These are phyloP conservation scores for Pulveroboletus sp. DNA, from an alignment of 768 basidiomycete genomes.

Conservation along the genomic window DNA sequence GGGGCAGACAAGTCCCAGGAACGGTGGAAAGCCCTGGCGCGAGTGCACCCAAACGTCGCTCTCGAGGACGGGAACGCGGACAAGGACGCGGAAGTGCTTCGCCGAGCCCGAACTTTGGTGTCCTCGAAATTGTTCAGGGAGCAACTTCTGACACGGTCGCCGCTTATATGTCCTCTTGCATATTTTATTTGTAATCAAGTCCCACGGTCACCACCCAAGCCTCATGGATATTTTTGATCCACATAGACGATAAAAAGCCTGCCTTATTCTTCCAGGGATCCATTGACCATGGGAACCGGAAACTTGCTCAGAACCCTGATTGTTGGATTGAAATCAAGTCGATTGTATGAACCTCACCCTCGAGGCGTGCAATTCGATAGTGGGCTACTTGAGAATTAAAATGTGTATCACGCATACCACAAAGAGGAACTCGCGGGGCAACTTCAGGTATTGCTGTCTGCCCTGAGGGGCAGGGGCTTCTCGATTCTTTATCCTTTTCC, in stretches of 20 bases:
- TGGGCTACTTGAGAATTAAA: conserved; percentile 38
- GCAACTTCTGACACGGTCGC: not conserved
- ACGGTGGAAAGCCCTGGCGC: conserved; percentile 32
- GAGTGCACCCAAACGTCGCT: conserved; percentile 40
- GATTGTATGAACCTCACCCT: conserved; percentile 23
- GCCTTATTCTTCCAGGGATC: conserved; percentile 24
- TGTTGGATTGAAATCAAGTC: conserved; percentile 34
- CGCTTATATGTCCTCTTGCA: conserved; percentile 22
- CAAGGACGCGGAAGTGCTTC: conserved; percentile 79
- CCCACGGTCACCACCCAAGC: conserved; percentile 27
- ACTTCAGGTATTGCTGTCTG: conserved; percentile 28
- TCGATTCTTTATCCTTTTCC: not conserved
- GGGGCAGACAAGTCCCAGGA: conserved; percentile 31
- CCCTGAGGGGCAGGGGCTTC: not conserved
- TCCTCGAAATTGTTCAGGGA: conserved; percentile 72
- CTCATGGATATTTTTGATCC: no score
- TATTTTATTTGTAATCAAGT: conserved; percentile 39
- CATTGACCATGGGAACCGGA: conserved; percentile 19
- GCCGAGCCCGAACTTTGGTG: conserved; percentile 91
- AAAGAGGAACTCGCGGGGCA: conserved; percentile 29
- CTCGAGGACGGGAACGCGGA: conserved; percentile 94
- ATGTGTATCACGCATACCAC: conserved; percentile 17
- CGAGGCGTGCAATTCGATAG: conserved; percentile 19
- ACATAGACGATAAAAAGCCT: no score
- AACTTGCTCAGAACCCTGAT: conserved; percentile 16